Evolutionary conservation across 2,329 filamentous ascomycete species (phyloP).

Genomic region (Colletotrichum tropicicola): DNA sequence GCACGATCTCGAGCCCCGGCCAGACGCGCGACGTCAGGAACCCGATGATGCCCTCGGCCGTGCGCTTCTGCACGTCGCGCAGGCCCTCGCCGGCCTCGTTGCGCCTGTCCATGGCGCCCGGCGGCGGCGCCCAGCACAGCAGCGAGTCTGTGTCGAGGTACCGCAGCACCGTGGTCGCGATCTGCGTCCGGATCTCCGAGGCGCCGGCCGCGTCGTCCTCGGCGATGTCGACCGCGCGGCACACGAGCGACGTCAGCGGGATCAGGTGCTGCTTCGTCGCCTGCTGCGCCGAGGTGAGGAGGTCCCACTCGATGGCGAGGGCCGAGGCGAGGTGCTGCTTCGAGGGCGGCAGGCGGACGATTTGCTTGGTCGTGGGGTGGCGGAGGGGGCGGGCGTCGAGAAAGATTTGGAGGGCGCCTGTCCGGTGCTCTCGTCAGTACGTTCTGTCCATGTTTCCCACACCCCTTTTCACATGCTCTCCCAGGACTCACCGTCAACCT

Average conservation of each 20-base stretch:
- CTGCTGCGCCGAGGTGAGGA: constrained; percentile 82
- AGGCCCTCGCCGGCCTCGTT: constrained; percentile 67
- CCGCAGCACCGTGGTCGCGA: constrained; percentile 76
- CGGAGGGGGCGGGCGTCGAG: constrained; percentile 85
- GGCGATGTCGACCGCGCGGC: constrained; percentile 84
- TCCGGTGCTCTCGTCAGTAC: not conserved
- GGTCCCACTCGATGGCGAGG: constrained; percentile 93
- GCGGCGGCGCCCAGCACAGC: constrained; percentile 82
- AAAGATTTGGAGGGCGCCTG: constrained; percentile 66
- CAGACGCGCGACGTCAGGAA: constrained; percentile 80
- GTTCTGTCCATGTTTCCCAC: not conserved
- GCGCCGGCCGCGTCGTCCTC: constrained; percentile 66
- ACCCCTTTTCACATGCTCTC: not conserved
- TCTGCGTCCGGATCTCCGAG: constrained; percentile 66
- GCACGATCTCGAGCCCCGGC: constrained; percentile 81
- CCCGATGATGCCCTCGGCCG: constrained; percentile 75
- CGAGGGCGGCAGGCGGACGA: constrained; percentile 75
- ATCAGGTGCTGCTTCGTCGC: constrained; percentile 88
- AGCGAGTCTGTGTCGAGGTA: constrained; percentile 94
- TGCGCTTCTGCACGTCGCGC: constrained; percentile 75
- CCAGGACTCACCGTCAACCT: constrained; percentile 65
- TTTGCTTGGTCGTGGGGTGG: constrained; percentile 75
- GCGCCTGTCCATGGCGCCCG: constrained; percentile 55
- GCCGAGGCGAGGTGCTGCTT: constrained; percentile 87
- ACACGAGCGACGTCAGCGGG: constrained; percentile 85